These are phyloP conservation scores for Termitomyces sp. DNA, from an alignment of 768 basidiomycete genomes.

Conservation along the genomic window DNA sequence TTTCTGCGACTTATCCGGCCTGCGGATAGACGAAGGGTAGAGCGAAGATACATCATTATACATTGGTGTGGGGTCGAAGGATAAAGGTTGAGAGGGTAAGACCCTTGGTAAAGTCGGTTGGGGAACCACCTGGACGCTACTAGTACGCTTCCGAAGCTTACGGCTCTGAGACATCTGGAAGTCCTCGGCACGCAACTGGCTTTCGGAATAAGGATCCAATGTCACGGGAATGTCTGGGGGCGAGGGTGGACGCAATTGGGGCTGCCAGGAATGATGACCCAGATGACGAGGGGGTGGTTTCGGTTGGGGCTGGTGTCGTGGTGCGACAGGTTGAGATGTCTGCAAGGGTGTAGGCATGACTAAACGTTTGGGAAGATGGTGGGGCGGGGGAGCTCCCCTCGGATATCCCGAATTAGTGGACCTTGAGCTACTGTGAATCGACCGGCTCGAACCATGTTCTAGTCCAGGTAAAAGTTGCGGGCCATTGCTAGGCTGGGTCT, in stretches of 20 bases:
- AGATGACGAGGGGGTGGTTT: conserved; percentile 4
- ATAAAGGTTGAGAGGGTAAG: conserved; percentile 4
- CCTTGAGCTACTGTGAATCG: conserved; percentile 11
- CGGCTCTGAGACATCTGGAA: conserved; percentile 19
- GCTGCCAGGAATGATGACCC: conserved; percentile 9
- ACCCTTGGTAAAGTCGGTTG: conserved; percentile 6
- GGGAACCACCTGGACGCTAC: conserved; percentile 15
- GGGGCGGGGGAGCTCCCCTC: conserved; percentile 19
- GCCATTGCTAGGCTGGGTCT: neutral
- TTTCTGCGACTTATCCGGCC: conserved; percentile 28
- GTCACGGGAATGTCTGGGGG: conserved; percentile 1
- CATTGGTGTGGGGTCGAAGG: conserved; percentile 10
- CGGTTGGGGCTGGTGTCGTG: conserved; percentile 14
- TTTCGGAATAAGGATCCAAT: conserved; percentile 3
- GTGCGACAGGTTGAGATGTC: conserved; percentile 17
- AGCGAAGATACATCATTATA: conserved; percentile 17
- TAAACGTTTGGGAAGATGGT: conserved; percentile 57
- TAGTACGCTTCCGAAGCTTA: conserved; percentile 26
- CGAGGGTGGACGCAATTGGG: conserved; percentile 10
- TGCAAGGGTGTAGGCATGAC: conserved; percentile 75
- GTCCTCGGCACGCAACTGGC: conserved; percentile 16
- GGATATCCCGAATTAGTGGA: conserved; percentile 14
- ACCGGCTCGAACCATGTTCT: conserved; percentile 8
- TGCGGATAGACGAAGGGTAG: conserved; percentile 11
- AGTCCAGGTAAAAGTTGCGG: neutral